A percentile compares a stretch with the other conserved stretches of the same genome.
Conservation (phyloP, 1,284 basidiomycete species). For the Quambalaria eucalypti region DNA sequence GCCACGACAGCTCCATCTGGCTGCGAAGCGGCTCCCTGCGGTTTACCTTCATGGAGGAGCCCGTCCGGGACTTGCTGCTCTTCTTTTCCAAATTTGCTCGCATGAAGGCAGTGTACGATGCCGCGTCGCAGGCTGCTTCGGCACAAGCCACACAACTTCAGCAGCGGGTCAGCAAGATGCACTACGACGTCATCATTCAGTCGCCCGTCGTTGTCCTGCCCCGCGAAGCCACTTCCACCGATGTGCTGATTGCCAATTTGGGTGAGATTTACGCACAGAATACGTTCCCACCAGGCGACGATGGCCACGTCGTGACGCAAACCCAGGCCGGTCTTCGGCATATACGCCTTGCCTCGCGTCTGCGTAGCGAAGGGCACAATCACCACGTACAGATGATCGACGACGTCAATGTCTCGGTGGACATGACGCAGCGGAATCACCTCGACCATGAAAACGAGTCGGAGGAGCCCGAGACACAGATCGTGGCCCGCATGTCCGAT, state of each 20-base stretch:
- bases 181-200: constrained; percentile 80
- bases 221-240: constrained; percentile 60
- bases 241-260: constrained; percentile 70
- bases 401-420: constrained; percentile 71
- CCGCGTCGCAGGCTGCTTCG: constrained; percentile 84
- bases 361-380: constrained; percentile 24
- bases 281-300: constrained; percentile 55
- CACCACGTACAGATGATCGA: constrained; percentile 68
- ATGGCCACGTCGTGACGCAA: constrained; percentile 49
- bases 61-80: constrained; percentile 72
- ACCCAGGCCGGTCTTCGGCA: constrained; percentile 74
- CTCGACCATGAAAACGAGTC: constrained; percentile 7
- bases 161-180: constrained; percentile 59
- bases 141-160: constrained; percentile 68
- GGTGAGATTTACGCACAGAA: constrained; percentile 85
- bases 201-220: constrained; percentile 90
- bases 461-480: constrained; percentile 48
- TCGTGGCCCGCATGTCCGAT: constrained; percentile 72
- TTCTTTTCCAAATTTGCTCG: constrained; percentile 81
- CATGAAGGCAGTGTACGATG: constrained; percentile 71
- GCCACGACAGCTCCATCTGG: constrained; percentile 76
- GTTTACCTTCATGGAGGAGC: constrained; percentile 77
- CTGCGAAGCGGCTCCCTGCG: constrained; percentile 85
- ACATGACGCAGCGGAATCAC: constrained; percentile 56
- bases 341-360: constrained; percentile 58